These are phyloP conservation scores for Vigna radiata DNA, from an alignment of 306 rosid species.

Conservation along the genomic window DNA sequence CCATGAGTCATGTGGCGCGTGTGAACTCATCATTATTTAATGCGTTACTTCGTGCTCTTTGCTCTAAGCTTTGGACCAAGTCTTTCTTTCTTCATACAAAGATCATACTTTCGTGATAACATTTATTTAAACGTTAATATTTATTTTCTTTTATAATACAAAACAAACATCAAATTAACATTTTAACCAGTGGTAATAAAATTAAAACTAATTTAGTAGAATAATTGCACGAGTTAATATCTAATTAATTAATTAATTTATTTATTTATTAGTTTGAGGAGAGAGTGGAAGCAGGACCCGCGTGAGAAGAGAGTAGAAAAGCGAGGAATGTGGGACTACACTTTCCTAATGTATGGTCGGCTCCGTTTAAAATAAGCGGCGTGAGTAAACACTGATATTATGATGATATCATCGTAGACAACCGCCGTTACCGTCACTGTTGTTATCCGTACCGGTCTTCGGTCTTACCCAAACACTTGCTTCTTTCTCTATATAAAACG, in stretches of 20 bases:
- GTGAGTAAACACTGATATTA: neutral
- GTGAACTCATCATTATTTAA: conserved; percentile 5
- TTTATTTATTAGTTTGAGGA: neutral
- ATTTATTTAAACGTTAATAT: neutral
- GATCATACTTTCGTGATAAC: neutral
- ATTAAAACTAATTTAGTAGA: neutral
- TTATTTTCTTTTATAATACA: too few relatives aligned
- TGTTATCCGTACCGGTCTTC: neutral
- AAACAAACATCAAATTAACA: neutral
- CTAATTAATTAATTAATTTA: neutral
- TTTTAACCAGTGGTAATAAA: neutral
- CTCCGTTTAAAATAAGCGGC: conserved; percentile 30
- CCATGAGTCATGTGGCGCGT: conserved; percentile 44
- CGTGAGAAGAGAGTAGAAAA: conserved; percentile 33
- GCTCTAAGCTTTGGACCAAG: neutral
- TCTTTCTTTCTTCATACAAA: neutral
- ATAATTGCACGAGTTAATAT: too few relatives aligned
- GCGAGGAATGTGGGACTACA: conserved; percentile 42
- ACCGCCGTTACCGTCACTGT: conserved; percentile 41
- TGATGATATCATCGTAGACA: neutral
- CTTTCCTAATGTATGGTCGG: conserved; percentile 56
- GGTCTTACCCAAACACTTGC: neutral
- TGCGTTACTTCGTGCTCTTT: neutral
- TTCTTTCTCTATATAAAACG: conserved; percentile 47
- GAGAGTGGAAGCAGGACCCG: conserved; percentile 7